phyloP scores from a whole-genome alignment of 805 yeast genomes.

The Yarrowia keelungensis region DNA sequence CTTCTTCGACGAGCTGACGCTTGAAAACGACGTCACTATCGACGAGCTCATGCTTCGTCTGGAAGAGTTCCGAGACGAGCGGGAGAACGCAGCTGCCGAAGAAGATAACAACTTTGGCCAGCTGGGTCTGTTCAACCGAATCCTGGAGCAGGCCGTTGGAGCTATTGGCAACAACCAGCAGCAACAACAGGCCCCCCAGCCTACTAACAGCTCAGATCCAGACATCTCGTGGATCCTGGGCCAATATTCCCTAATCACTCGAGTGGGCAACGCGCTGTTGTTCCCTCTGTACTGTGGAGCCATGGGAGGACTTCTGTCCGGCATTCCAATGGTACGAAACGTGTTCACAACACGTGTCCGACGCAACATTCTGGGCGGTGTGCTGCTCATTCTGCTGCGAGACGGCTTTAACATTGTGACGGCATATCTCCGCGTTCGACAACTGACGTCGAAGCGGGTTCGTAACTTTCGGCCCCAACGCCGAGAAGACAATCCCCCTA shows the following conservation, averaged over 20 bases:
- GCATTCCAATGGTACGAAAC: constrained; percentile 25
- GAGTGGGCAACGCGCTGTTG: constrained; percentile 27
- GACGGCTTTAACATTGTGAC: constrained; percentile 45
- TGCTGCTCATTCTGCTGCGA: constrained; percentile 42
- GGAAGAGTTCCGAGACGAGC: constrained; percentile 19
- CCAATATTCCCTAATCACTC: constrained; percentile 13
- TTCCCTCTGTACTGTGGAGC: constrained; percentile 34
- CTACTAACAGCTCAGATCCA: constrained; percentile 13
- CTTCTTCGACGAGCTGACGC: constrained; percentile 21
- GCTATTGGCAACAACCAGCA: constrained; percentile 35
- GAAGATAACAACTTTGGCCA: constrained; percentile 15
- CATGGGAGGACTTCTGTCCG: constrained; percentile 25
- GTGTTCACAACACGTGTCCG: constrained; percentile 30
- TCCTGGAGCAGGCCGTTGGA: constrained; percentile 19
- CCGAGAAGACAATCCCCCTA: constrained; percentile 32
- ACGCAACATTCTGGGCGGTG: constrained; percentile 44
- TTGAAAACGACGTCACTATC: constrained; percentile 19
- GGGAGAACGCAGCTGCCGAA: constrained; percentile 23
- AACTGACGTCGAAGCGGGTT: constrained; percentile 34
- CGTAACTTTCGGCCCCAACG: constrained; percentile 37
- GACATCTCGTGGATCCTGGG: constrained; percentile 37
- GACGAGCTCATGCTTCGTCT: constrained; percentile 24
- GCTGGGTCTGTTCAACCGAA: constrained; percentile 26
- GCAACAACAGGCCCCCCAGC: constrained; percentile 9
- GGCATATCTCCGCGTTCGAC: constrained; percentile 41